A percentile compares a stretch with the other conserved stretches of the same genome.
Evolutionary conservation across 2,329 filamentous ascomycete genomes (phyloP).

Genomic region (Aspergillus texensis): DNA sequence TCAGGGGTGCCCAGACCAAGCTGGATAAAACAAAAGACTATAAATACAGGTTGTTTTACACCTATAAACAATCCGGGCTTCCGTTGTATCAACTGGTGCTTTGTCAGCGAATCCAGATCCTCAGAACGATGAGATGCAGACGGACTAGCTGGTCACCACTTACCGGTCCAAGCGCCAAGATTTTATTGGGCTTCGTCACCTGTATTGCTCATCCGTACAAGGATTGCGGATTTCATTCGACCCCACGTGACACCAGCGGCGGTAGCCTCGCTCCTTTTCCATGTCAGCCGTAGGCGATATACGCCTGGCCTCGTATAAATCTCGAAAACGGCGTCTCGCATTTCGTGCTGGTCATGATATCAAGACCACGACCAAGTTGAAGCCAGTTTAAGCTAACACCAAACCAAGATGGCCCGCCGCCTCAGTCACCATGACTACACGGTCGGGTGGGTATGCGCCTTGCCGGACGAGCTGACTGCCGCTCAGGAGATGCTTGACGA

Average conservation of each 20-base stretch:
- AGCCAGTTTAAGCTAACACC: background rate
- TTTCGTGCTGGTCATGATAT: background rate
- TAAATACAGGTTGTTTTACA: background rate
- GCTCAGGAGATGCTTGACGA: slow-evolving; percentile 43
- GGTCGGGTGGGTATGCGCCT: slow-evolving; percentile 48
- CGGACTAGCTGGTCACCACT: background rate
- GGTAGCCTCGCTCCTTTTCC: slow-evolving; percentile 5
- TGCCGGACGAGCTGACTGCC: slow-evolving; percentile 37
- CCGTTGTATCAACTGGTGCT: background rate
- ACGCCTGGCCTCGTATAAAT: background rate
- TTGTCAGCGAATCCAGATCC: background rate
- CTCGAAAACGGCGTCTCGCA: background rate
- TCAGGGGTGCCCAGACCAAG: background rate
- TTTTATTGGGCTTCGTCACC: background rate
- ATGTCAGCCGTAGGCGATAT: slow-evolving; percentile 1
- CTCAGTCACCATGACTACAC: slow-evolving; percentile 30
- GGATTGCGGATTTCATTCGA: background rate
- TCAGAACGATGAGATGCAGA: background rate
- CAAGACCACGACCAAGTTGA: background rate
- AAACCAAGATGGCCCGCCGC: background rate
- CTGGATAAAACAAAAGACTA: background rate
- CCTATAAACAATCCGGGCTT: background rate
- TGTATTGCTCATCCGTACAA: background rate
- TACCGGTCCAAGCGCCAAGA: background rate
- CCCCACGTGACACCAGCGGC: slow-evolving; percentile 1